Base-by-base conservation (phyloP, 345 rosid genomes). In the Syzygium aromaticum region DNA sequence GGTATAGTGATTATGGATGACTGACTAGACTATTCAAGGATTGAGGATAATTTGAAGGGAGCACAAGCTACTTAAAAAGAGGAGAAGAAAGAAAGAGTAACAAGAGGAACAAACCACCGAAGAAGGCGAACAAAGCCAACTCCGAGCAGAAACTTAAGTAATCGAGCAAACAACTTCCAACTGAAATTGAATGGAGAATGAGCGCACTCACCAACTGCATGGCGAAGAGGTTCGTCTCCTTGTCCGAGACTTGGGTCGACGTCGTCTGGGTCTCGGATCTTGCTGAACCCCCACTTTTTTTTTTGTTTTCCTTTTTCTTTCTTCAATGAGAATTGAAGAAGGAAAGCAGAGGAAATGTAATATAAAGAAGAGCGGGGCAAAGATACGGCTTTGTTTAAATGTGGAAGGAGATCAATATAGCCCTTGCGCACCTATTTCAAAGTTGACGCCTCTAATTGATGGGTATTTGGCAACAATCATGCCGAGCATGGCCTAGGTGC, bases 391-490 rank as follows among this genome's bases (percentile, higher is more conserved):
- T 49, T 49, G 51, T 49, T 49, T 49, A 49, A 49, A 49, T 49
- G 51, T 10, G 51, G 51, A 49, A 49, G 51, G 51, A 49, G 10
- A 49, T 49, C 11, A 11, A 49, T 49, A 3, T 49, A 49, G 11
- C 51, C 51, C 51, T 49, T 40, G 43, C 4, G 43, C 43, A 40
- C 43, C 43, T 40, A 4, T 40, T 40, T 90, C 91, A 8, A 95
- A 97, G 93, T 96, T 96, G 86, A 96, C 94, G 87, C 98, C 98
- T 88, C 93, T 94, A 14, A 96, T 92, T 0, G 93, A 87, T 11
- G 98, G 97, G 89, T 94, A 89, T 88, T 92, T 94, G 46, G 97
- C 90, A 86, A 96, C 88, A 51, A 97, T 97, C 95, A 95, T 90
- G 87, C 87, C 90, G 54, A 96, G 90, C 19, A 95, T 90, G 77